These are phyloP conservation scores for Dalechampia spathulata DNA, from an alignment of 441 rosid genomes.

Conservation along the genomic window DNA sequence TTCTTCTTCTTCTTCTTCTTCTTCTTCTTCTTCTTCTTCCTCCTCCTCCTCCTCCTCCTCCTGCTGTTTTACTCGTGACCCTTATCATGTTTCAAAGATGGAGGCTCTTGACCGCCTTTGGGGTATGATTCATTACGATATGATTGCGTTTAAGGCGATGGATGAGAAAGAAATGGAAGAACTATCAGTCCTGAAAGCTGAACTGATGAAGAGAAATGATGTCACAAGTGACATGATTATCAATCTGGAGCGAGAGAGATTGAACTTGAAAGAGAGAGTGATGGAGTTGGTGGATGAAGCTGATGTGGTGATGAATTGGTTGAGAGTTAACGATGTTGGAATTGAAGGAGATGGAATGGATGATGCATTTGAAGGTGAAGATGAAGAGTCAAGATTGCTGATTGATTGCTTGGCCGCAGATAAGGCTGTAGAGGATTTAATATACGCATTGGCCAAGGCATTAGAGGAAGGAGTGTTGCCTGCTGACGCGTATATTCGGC, in stretches of 20 bases:
- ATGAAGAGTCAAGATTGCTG: conserved; percentile 19
- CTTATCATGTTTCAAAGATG: conserved; percentile 28
- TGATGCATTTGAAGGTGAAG: conserved; percentile 23
- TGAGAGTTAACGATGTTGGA: conserved; percentile 12
- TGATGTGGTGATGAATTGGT: conserved; percentile 31
- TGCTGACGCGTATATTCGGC: conserved; percentile 35
- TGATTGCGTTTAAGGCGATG: conserved; percentile 10
- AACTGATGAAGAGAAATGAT: conserved; percentile 21
- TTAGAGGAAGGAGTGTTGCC: conserved; percentile 23
- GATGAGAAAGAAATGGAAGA: conserved; percentile 32
- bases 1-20: no score
- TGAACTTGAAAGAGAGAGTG: conserved; percentile 20
- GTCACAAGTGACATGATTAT: conserved; percentile 6
- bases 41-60: no score
- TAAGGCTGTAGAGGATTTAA: conserved; percentile 41
- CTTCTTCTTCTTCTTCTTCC: no score
- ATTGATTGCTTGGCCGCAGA: conserved; percentile 28
- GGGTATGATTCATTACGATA: conserved; percentile 46
- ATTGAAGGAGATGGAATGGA: conserved; percentile 18
- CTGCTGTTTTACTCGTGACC: no score
- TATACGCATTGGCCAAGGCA: conserved; percentile 38
- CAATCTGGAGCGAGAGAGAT: conserved; percentile 31
- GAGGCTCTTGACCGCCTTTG: conserved; percentile 54
- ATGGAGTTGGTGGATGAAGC: conserved; percentile 13
- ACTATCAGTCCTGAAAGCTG: conserved; percentile 26